Percentiles rank a stretch among this genome's conserved stretches.
These are phyloP conservation scores for Epichloe sp. DNA, from an alignment of 2,329 filamentous ascomycete genomes.

Conservation along the genomic window DNA sequence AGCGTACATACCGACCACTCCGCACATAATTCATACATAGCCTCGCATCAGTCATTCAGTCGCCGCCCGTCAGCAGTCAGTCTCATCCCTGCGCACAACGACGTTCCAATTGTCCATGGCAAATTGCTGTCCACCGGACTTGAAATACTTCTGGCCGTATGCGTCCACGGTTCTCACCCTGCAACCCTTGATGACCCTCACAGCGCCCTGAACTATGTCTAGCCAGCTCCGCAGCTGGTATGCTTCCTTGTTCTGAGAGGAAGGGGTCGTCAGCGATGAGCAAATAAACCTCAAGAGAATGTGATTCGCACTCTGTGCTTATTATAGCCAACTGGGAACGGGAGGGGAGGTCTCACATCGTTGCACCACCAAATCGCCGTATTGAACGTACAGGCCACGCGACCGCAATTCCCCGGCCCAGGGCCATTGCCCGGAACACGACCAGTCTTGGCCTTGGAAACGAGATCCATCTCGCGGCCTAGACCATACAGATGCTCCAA, in stretches of 20 bases:
- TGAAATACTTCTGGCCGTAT: neutral
- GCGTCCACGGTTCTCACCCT: neutral
- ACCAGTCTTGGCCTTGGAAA: neutral
- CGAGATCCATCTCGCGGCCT: no score
- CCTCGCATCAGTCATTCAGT: no score
- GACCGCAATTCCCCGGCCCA: neutral
- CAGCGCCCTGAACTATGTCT: neutral
- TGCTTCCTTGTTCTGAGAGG: neutral
- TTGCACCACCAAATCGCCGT: neutral
- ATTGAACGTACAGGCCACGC: neutral
- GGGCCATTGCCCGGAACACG: neutral
- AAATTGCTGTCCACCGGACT: neutral
- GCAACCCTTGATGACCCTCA: neutral
- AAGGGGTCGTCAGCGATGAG: no score
- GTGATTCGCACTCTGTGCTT: neutral
- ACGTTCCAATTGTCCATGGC: neutral
- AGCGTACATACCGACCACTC: no score
- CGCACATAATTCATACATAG: no score
- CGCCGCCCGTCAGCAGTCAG: no score
- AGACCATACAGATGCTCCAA: no score
- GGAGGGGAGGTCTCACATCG: neutral
- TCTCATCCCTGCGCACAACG: neutral
- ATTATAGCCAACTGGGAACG: neutral
- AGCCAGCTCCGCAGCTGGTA: neutral
- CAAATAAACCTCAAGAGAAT: no score